phyloP scores from a whole-genome alignment of 805 yeast species.

The Spathaspora arborariae region DNA sequence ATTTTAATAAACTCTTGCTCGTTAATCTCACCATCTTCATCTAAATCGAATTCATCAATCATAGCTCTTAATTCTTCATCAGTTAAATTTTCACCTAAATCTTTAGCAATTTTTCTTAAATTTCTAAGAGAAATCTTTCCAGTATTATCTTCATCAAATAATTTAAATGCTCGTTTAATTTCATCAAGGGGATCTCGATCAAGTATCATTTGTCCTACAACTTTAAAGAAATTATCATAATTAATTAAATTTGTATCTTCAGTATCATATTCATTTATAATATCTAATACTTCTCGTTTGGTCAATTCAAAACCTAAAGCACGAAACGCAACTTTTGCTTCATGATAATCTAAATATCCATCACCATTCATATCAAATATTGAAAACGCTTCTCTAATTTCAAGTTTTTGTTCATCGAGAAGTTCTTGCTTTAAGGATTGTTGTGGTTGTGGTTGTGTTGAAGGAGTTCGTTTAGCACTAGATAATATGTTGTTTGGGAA shows the following conservation, averaged over 20 bases:
- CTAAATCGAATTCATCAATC: slow-evolving; percentile 96
- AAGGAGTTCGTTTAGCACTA: background rate
- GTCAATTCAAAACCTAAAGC: slow-evolving; percentile 89
- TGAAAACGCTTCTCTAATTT: slow-evolving; percentile 86
- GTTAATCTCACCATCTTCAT: slow-evolving; percentile 92
- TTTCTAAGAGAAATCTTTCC: slow-evolving; percentile 83
- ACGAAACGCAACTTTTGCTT: slow-evolving; percentile 85
- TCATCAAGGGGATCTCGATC: slow-evolving; percentile 93
- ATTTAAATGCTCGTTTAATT: slow-evolving; percentile 79
- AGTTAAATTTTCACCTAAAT: slow-evolving; percentile 83
- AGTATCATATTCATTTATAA: slow-evolving; percentile 77
- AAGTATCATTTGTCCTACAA: slow-evolving; percentile 76
- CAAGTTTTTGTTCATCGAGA: slow-evolving; percentile 83
- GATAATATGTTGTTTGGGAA: background rate
- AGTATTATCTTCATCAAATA: slow-evolving; percentile 84
- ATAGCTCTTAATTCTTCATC: slow-evolving; percentile 93
- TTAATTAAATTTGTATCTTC: slow-evolving; percentile 70
- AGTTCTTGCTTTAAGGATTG: slow-evolving; percentile 51
- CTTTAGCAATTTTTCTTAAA: slow-evolving; percentile 85
- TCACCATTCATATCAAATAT: slow-evolving; percentile 91
- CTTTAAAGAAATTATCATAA: slow-evolving; percentile 77
- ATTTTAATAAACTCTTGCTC: slow-evolving; percentile 89
- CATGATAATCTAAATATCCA: slow-evolving; percentile 88
- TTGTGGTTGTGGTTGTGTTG: background rate
- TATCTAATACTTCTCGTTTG: slow-evolving; percentile 68